A percentile compares a stretch with the other conserved stretches of the same genome.
These are phyloP conservation scores for Ampelocalamus luodianensis DNA, from an alignment of 176 grass and related monocot species.

Conservation along the genomic window DNA sequence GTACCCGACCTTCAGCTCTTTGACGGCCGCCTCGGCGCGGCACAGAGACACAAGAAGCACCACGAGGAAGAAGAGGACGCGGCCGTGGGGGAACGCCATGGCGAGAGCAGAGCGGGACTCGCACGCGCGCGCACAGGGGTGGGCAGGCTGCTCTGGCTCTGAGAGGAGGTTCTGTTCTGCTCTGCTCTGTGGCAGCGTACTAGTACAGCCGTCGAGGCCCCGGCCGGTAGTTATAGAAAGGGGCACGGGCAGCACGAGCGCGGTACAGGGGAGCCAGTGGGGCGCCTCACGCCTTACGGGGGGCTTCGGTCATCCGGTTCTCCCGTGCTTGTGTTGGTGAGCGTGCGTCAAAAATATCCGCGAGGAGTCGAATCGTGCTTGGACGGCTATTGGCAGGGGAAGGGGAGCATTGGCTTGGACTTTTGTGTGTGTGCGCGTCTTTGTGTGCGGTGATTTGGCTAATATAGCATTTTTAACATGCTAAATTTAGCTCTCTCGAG, in stretches of 20 bases:
- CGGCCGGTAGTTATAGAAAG: conserved; percentile 21
- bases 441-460: neutral
- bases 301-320: neutral
- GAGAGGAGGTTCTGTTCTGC: neutral
- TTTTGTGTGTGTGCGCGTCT: neutral
- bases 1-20: conserved; percentile 68
- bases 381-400: conserved; percentile 8
- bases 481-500: no score
- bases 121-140: neutral
- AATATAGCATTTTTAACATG: no score
- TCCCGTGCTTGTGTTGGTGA: neutral
- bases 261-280: neutral
- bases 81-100: conserved; percentile 41
- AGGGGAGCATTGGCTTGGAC: conserved; percentile 14
- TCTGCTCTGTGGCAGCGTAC: conserved; percentile 12
- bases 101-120: neutral
- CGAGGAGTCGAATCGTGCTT: neutral
- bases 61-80: neutral
- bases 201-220: neutral
- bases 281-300: no score
- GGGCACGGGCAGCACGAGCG: neutral
- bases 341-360: conserved; percentile 51
- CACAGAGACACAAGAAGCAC: neutral
- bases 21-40: conserved; percentile 31
- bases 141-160: neutral